Conservation (phyloP, 106 monocot species). For the Dendrobium huoshanense region DNA sequence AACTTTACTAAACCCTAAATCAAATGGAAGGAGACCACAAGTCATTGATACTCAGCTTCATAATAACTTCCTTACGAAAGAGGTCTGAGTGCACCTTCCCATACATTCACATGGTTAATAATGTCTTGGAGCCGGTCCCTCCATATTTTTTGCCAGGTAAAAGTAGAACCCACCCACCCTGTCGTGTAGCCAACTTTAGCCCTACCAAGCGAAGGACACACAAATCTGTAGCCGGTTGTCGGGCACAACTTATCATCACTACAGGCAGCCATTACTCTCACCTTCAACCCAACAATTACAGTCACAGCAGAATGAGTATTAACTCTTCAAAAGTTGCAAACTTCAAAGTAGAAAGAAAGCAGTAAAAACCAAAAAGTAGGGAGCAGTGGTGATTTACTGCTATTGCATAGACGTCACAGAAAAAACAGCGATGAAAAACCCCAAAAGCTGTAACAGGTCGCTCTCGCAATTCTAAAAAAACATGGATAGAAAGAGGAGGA, state of each 20-base stretch:
- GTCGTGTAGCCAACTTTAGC: constrained; percentile 3
- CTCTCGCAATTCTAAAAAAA: constrained; percentile 1
- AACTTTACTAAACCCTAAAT: no score
- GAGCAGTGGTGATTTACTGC: background rate
- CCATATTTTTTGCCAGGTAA: background rate
- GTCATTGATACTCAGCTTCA: background rate
- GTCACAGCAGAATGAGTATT: background rate
- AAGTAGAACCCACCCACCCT: constrained; percentile 4
- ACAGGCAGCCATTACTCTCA: background rate
- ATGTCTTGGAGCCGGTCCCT: background rate
- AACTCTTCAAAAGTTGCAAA: background rate
- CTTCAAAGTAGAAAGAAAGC: background rate
- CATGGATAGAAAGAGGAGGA: background rate
- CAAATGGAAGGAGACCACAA: no score
- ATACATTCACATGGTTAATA: constrained; percentile 7
- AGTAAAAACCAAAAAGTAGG: background rate
- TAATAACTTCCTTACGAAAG: background rate
- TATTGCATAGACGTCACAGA: background rate
- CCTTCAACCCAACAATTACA: background rate
- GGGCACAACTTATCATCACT: background rate
- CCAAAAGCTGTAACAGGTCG: background rate
- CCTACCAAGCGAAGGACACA: constrained; percentile 2
- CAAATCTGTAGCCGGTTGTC: background rate
- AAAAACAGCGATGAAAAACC: background rate
- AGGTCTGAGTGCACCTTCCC: background rate